Percentiles rank a stretch among this genome's conserved stretches.
Conservation (phyloP, 164 flowering plant species). For the Vitis amurensis region DNA sequence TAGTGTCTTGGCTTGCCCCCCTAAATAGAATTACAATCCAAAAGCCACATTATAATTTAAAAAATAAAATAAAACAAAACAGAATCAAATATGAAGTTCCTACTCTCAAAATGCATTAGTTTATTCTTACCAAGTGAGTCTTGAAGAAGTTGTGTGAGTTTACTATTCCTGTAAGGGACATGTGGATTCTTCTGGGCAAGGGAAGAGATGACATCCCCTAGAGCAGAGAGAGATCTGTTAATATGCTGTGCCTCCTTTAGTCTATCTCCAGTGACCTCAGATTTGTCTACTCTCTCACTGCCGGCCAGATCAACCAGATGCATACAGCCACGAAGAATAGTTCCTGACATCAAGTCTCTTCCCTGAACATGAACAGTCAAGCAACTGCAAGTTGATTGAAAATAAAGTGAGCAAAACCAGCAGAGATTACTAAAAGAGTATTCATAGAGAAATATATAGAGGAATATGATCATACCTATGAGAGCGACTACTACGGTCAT, state of each 20-base stretch:
- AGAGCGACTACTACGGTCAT: constrained; percentile 99
- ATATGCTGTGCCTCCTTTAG: constrained; percentile 95
- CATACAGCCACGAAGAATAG: constrained; percentile 72
- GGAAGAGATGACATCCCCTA: constrained; percentile 91
- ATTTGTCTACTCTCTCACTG: constrained; percentile 88
- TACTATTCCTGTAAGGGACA: constrained; percentile 86
- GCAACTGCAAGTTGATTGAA: constrained; percentile 50
- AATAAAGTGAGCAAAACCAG: constrained; percentile 4
- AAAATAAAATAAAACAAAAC: background rate
- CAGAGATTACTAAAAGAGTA: background rate
- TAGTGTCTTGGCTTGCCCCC: constrained; percentile 94
- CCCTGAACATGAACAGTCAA: constrained; percentile 91
- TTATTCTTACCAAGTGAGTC: constrained; percentile 75
- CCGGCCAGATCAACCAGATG: constrained; percentile 94
- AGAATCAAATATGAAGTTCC: background rate
- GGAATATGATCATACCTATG: constrained; percentile 66
- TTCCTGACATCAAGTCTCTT: constrained; percentile 71
- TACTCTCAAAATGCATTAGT: background rate
- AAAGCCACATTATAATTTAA: background rate
- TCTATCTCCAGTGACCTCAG: constrained; percentile 86
- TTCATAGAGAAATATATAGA: background rate
- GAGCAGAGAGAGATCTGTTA: constrained; percentile 84
- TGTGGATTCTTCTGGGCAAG: constrained; percentile 88
- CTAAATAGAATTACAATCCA: constrained; percentile 29
- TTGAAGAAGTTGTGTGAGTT: constrained; percentile 80